A percentile compares a stretch with the other conserved stretches of the same genome.
phyloP scores from a whole-genome alignment of 495 filamentous ascomycete genomes.

The Hyaloscypha variabilis region DNA sequence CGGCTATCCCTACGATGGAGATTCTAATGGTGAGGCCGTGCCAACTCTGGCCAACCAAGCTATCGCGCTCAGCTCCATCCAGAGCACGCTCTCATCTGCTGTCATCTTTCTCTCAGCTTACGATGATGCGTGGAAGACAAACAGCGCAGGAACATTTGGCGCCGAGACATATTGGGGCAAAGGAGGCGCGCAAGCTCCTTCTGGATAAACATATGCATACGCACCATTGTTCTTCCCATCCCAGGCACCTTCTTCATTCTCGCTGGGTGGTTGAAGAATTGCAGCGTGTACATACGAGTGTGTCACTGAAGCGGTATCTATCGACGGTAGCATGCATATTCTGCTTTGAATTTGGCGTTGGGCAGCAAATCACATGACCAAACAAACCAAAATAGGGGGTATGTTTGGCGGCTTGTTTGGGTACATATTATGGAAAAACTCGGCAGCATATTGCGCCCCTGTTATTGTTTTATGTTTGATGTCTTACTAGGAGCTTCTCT shows the following conservation, averaged over 20 bases:
- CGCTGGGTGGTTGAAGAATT: neutral
- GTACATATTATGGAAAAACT: slow-evolving; percentile 22
- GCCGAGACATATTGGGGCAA: slow-evolving; percentile 79
- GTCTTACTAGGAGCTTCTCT: slow-evolving; percentile 1
- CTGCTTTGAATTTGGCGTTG: slow-evolving; percentile 6
- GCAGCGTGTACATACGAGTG: neutral
- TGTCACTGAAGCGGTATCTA: neutral
- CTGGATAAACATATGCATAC: slow-evolving; percentile 21
- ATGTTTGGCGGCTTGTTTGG: neutral
- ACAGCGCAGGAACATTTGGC: slow-evolving; percentile 61
- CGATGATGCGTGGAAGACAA: slow-evolving; percentile 80
- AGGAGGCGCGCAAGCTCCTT: slow-evolving; percentile 25
- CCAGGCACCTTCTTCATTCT: neutral
- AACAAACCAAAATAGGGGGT: slow-evolving; percentile 2
- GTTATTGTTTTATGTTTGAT: slow-evolving; percentile 20
- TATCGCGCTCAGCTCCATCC: slow-evolving; percentile 64
- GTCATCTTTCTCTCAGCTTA: slow-evolving; percentile 74
- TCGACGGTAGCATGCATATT: neutral
- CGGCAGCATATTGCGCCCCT: neutral
- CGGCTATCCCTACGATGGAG: slow-evolving; percentile 78
- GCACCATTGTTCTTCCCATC: neutral
- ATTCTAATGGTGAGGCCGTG: slow-evolving; percentile 63
- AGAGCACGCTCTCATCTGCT: slow-evolving; percentile 51
- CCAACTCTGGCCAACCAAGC: slow-evolving; percentile 65
- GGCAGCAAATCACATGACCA: slow-evolving; percentile 9